Evolutionary conservation across 768 basidiomycete species (phyloP).

Genomic region (Gloeostereum incarnatum): DNA sequence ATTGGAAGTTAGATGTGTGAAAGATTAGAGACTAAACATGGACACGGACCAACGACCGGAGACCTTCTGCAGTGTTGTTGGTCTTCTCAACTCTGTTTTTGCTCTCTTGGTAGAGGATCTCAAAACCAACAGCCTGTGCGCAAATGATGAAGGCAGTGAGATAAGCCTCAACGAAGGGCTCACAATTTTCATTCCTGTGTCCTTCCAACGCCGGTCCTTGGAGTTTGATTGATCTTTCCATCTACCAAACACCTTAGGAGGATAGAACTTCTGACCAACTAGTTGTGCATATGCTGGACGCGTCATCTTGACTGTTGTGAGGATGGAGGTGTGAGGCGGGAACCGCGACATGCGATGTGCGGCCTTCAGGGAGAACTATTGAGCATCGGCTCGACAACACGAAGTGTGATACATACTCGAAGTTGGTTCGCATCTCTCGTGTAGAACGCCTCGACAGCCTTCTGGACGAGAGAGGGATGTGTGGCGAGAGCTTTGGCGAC

Average conservation of each 20-base stretch:
- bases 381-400: background rate
- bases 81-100: constrained; percentile 41
- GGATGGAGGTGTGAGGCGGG: constrained; percentile 56
- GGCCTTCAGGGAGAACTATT: constrained; percentile 35
- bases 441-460: constrained; percentile 88
- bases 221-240: constrained; percentile 58
- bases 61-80: constrained; percentile 23
- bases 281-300: constrained; percentile 93
- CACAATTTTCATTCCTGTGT: constrained; percentile 92
- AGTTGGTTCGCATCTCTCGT: constrained; percentile 88
- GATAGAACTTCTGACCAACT: constrained; percentile 83
- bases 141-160: constrained; percentile 1
- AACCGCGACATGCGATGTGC: constrained; percentile 89
- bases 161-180: too few species aligned
- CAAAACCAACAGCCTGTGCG: constrained; percentile 82
- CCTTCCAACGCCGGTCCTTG: constrained; percentile 67
- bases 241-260: constrained; percentile 81
- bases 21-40: background rate
- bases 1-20: constrained; percentile 1
- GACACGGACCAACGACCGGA: constrained; percentile 39
- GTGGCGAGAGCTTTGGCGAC: constrained; percentile 64
- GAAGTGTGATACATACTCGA: constrained; percentile 44
- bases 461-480: constrained; percentile 68
- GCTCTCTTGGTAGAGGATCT: constrained; percentile 90
- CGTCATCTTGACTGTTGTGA: constrained; percentile 68